Evolutionary conservation across 306 rosid species (phyloP).

Genomic region (Lagenaria siceraria): DNA sequence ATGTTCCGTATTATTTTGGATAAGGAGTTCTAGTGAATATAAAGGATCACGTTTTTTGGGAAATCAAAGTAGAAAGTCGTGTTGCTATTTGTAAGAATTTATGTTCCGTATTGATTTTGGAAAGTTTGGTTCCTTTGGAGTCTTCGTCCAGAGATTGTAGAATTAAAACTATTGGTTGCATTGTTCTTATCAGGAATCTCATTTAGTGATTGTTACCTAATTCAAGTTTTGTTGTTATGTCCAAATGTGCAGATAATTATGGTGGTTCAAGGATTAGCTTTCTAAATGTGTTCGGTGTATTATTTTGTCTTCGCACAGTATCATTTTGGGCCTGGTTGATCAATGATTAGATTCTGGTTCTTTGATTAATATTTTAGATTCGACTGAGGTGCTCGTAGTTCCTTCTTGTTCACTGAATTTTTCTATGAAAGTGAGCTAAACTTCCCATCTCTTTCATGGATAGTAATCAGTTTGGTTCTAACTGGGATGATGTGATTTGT

Average conservation of each 20-base stretch:
- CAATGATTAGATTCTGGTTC: background rate
- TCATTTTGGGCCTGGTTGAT: background rate
- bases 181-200: background rate
- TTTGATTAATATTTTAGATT: background rate
- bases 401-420: conserved; percentile 15
- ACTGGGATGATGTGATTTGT: conserved; percentile 69
- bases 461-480: conserved; percentile 34
- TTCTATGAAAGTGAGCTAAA: conserved; percentile 11
- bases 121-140: background rate
- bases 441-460: conserved; percentile 13
- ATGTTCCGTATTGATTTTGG: background rate
- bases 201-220: background rate
- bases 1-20: background rate
- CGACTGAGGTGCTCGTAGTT: conserved; percentile 3
- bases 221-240: background rate
- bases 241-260: background rate
- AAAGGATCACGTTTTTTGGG: background rate
- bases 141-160: background rate
- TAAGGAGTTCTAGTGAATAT: background rate
- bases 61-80: background rate
- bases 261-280: background rate
- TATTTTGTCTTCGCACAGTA: background rate
- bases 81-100: background rate
- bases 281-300: background rate
- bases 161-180: background rate